These are phyloP conservation scores for Microcera coccophila DNA, from an alignment of 2,329 filamentous ascomycete species.

Conservation along the genomic window DNA sequence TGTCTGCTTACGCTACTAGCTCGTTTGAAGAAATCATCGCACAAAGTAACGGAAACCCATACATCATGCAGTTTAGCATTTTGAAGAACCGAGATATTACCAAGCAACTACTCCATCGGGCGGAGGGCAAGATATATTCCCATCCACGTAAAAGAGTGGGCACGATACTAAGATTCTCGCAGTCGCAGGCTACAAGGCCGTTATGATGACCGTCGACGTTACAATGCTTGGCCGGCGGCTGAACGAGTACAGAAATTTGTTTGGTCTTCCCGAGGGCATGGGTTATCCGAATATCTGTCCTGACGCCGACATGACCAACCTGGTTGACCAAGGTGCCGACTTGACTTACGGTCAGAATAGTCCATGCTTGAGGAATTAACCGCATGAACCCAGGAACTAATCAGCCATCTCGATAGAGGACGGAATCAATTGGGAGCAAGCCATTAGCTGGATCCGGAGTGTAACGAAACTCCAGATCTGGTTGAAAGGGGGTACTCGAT, in stretches of 20 bases:
- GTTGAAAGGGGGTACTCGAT: background rate
- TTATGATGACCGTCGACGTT: conserved; percentile 26
- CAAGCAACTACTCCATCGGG: conserved; percentile 32
- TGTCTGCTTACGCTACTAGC: conserved; percentile 11
- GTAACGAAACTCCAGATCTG: background rate
- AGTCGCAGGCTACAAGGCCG: conserved; percentile 22
- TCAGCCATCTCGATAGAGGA: background rate
- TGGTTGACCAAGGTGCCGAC: background rate
- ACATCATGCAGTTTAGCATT: conserved; percentile 54
- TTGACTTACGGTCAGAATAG: background rate
- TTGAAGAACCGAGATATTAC: conserved; percentile 45
- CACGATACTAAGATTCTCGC: too few relatives aligned
- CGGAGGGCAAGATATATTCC: conserved; percentile 41
- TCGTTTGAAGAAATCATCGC: conserved; percentile 41
- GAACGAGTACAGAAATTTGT: conserved; percentile 23
- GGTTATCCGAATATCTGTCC: conserved; percentile 16
- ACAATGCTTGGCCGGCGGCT: conserved; percentile 20
- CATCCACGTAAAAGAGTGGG: too few relatives aligned
- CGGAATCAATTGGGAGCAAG: background rate
- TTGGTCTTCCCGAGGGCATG: conserved; percentile 16
- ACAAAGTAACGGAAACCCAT: conserved; percentile 38
- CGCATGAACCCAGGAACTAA: too few relatives aligned
- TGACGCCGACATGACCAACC: conserved; percentile 9
- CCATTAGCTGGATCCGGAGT: background rate
- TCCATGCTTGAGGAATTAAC: background rate